Base-by-base conservation (phyloP, 2,329 filamentous ascomycete species). In the Claviceps paspali region DNA sequence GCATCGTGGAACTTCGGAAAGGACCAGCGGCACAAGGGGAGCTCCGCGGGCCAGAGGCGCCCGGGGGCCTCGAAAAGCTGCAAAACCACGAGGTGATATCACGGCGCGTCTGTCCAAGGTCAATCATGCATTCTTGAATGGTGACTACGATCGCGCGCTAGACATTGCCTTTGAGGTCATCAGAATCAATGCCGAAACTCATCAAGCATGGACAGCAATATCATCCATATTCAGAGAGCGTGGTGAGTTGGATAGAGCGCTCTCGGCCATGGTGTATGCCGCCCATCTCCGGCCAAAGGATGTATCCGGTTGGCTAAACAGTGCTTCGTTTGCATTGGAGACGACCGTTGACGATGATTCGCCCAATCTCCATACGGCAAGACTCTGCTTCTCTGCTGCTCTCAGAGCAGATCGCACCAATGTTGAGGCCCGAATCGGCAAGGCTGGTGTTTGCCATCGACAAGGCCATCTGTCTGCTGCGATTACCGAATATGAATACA, bases 41-140 rank as follows among this genome's bases (percentile, higher is more conserved):
- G 45, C 41, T 5, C 29, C 38, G 17, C 49, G 51, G 19, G 51
- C 49, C 14, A 49, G 49, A 38, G 50, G 60, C 21, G 40, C 52
- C 32, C 54, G 62, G 11, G 69, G 69, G 6, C 69, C 68, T 19
- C 62, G 70, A 14, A 74, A 76, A 51, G 69, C 74, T 18, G 76
- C 73, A 7, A 79, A 82, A 51, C 79, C 77, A 12, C 73, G 77
- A 31, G 74, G 69, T 29, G 77, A 85, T 46, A 82, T 86, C 53
- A 83, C 79, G 48, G 64, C 71, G 29, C 64, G 78, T 29, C 65
- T 86, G 34, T 68, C 70, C 33, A 65, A 71, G 49, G 82, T 82
- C 3, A 82, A 76, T 41, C 67, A 77, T 41, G 73, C 76, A 4
- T 86, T 78, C 49, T 64, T 84, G 41, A 63, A 68, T 8, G 64